Evolutionary conservation across 192 early-diverging fungal species (phyloP).

Genomic region (Coemansia sp.): DNA sequence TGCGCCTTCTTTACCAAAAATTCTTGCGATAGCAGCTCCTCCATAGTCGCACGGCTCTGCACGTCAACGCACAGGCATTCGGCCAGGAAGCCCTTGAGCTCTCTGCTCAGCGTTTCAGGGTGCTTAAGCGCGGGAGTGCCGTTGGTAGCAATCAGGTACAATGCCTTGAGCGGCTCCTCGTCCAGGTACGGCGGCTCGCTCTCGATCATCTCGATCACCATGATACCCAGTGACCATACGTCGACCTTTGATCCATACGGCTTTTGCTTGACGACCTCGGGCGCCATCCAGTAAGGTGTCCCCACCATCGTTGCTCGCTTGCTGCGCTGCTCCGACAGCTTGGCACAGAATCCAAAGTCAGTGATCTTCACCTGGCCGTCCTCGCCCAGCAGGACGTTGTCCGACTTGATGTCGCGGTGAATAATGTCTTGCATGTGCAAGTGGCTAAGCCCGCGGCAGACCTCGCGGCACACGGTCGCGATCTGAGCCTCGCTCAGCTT

Average conservation of each 20-base stretch:
- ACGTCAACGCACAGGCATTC: conserved; percentile 87
- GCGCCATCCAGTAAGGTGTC: conserved; percentile 91
- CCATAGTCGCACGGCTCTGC: conserved; percentile 76
- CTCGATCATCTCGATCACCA: conserved; percentile 98
- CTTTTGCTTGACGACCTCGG: conserved; percentile 84
- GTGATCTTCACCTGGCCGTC: conserved; percentile 86
- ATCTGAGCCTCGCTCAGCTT: conserved; percentile 93
- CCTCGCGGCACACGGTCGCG: conserved; percentile 89
- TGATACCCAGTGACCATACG: conserved; percentile 94
- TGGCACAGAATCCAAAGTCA: conserved; percentile 96
- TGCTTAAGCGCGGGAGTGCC: conserved; percentile 91
- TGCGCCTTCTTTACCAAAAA: conserved; percentile 54
- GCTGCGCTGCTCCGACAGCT: conserved; percentile 80
- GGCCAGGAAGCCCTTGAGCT: conserved; percentile 87
- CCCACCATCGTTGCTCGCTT: conserved; percentile 90
- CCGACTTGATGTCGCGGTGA: conserved; percentile 90
- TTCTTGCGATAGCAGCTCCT: conserved; percentile 79
- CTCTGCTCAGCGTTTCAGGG: conserved; percentile 77
- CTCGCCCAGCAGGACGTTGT: conserved; percentile 84
- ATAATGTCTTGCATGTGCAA: conserved; percentile 85
- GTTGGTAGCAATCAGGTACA: conserved; percentile 95
- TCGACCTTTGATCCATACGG: conserved; percentile 81
- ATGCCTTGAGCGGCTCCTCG: conserved; percentile 93
- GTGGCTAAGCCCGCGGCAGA: conserved; percentile 77
- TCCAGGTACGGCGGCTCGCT: conserved; percentile 95